Conservation (phyloP, 805 yeast genomes). For the Wickerhamomyces queroliae region DNA sequence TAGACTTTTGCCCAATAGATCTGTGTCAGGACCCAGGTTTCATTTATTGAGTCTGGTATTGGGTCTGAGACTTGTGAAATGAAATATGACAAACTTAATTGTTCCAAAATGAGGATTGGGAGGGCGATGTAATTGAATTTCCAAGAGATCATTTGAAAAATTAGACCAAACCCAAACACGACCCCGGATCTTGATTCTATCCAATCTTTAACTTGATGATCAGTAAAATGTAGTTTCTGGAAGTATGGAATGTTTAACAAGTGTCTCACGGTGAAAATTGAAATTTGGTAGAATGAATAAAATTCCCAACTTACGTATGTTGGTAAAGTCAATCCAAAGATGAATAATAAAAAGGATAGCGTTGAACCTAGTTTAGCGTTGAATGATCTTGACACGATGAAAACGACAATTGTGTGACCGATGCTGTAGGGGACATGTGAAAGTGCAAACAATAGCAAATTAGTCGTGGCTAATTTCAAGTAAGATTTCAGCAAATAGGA, state of each 20-base stretch:
- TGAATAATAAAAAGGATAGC: slow-evolving; percentile 5
- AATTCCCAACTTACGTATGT: slow-evolving; percentile 1
- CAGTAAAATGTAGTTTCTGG: slow-evolving; percentile 9
- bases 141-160: slow-evolving; percentile 4
- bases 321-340: slow-evolving; percentile 7
- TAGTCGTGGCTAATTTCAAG: neutral
- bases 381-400: slow-evolving; percentile 6
- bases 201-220: slow-evolving; percentile 11
- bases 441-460: neutral
- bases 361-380: slow-evolving; percentile 9
- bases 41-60: slow-evolving; percentile 10
- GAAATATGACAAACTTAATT: slow-evolving; percentile 12
- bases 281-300: slow-evolving; percentile 4
- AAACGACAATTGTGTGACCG: neutral
- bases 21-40: slow-evolving; percentile 14
- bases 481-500: slow-evolving; percentile 1
- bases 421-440: neutral
- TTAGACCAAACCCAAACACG: slow-evolving; percentile 11
- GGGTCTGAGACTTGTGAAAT: slow-evolving; percentile 13
- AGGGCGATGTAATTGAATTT: slow-evolving; percentile 8
- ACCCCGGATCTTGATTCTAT: slow-evolving; percentile 16
- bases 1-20: slow-evolving; percentile 9
- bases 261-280: slow-evolving; percentile 6
- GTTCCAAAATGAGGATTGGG: slow-evolving; percentile 10
- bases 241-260: slow-evolving; percentile 12